Evolutionary conservation across 768 basidiomycete genomes (phyloP), one percentile per base, ranked within the genome.

Genomic region (Auricularia cornea): DNA sequence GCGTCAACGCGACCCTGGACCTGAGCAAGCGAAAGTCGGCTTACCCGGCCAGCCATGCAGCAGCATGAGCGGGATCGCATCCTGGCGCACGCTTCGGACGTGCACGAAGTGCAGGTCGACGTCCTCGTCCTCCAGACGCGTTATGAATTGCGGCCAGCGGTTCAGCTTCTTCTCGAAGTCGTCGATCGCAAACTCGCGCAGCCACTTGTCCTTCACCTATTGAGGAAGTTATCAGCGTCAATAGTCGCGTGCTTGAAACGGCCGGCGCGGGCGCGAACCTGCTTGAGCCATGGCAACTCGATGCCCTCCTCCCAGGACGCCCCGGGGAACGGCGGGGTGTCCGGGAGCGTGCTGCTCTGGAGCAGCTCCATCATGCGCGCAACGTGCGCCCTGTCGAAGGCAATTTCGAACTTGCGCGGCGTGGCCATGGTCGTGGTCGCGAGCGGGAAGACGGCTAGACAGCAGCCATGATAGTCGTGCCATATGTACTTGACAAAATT

Each of bases 11-110:
- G 18, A 40, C 8, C 38, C 20, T 18, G 12, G 16, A 18, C 20
- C 23, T 23, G 20, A 48, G 44, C 6, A 29, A 2, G 26, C 31
- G 30, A 11, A 3, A 23, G 31, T 10, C 16, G 1, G 26, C 60
- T 18, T 59, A 66, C 66, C 66, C 20, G 66, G 66, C 66, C 66
- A 66, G n/a, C 66, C 66, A 35, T 66, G 66, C 6, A 66, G 40
- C 20, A 66, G 51, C 12, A 66, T 29, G 26, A 66, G 44, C 4
- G 66, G 66, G 30, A 64, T 59, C 28, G 66, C 66, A 59, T 64
- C 48, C 20, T 40, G 26, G 32, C 48, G 51, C 6, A 28, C n/a
- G 44, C 63, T 66, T 2, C 59, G 60, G 16, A 57, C 63, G 41
- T 66, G 66, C 26, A 66, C 44, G 48, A 64, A 66, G 61, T 66